Conservation (phyloP, 2,329 filamentous ascomycete genomes). For the Sporothrix euskadiensis region DNA sequence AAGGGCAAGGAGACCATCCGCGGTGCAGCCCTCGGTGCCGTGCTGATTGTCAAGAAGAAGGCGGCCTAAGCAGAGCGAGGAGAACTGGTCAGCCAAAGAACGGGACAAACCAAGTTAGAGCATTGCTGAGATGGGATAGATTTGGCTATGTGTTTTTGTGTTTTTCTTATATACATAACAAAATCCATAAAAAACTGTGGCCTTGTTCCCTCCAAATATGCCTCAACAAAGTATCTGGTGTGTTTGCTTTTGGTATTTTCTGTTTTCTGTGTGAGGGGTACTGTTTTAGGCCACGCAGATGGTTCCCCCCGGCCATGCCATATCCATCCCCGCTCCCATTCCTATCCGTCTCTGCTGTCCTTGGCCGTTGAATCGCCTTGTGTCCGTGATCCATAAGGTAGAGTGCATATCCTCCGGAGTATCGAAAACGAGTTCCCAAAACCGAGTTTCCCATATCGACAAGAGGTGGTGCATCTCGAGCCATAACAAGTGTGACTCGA, state of each 20-base stretch:
- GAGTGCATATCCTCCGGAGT: not conserved
- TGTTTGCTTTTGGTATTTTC: not conserved
- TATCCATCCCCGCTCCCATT: not conserved
- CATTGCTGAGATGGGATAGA: not conserved
- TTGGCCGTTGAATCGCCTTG: not conserved
- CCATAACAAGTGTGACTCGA: not conserved
- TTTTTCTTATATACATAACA: not conserved
- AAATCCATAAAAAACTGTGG: conserved; percentile 15
- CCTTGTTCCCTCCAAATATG: not conserved
- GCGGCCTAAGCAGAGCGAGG: not conserved
- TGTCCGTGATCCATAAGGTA: not conserved
- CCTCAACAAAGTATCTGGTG: not conserved
- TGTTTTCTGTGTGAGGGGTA: not conserved
- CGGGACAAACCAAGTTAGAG: not conserved
- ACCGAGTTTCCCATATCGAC: not conserved
- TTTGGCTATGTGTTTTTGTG: conserved; percentile 9
- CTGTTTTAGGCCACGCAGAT: not conserved
- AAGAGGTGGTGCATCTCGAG: not conserved
- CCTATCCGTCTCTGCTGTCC: not conserved
- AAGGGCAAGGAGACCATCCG: conserved; percentile 37
- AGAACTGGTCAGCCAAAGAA: not conserved
- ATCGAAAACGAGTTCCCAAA: not conserved
- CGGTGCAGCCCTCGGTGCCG: conserved; percentile 14
- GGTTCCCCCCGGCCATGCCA: not conserved
- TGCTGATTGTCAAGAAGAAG: conserved; percentile 21